Evolutionary conservation across 495 filamentous ascomycete species (phyloP), one percentile per base, ranked within the genome.

Genomic region (Tuber aestivum): DNA sequence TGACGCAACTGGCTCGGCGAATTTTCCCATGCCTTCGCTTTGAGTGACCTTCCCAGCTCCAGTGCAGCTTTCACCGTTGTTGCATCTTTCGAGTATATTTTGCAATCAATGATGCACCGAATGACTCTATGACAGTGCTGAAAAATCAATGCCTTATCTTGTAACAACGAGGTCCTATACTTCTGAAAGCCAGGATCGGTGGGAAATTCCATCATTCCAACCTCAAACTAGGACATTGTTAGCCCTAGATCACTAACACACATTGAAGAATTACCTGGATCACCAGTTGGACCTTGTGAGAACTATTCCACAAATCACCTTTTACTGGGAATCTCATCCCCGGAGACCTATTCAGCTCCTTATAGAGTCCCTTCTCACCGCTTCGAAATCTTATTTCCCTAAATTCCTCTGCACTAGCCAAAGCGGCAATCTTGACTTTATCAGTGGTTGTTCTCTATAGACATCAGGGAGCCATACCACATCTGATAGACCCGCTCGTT

Each of bases 281-380:
- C 50, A 98, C 87, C 21, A 99, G 85, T 37, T 91, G 95, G n/a
- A 93, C 87, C 79, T 99, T 99, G 83, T 98, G 95, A 41, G 89
- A 87, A 16, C 89, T 86, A 20, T 89, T 86, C 1, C 87, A 87
- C 70, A 97, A 83, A 56, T 91, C 89, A n/a, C 93, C 92, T 74
- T 92, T 93, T 77, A 98, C 88, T 0, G 92, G 92, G 81, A 90
- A 95, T 69, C 91, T 89, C 48, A 97, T 90, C 45, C 89, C 89
- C 1, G 86, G 86, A 23, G 88, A 88, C 72, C 91, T 91, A 81
- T 98, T 98, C 65, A 98, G 84, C 65, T 94, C 92, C 74, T 93
- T 91, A 81, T 95, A 97, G 0, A 93, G 78, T 10, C 87, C 83
- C 78, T 92, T 92, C 82, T 99, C 94, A 0, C 88, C 87, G 3